Evolutionary conservation across 257 asterid genomes (phyloP).

Genomic region (Cinchona pubescens): DNA sequence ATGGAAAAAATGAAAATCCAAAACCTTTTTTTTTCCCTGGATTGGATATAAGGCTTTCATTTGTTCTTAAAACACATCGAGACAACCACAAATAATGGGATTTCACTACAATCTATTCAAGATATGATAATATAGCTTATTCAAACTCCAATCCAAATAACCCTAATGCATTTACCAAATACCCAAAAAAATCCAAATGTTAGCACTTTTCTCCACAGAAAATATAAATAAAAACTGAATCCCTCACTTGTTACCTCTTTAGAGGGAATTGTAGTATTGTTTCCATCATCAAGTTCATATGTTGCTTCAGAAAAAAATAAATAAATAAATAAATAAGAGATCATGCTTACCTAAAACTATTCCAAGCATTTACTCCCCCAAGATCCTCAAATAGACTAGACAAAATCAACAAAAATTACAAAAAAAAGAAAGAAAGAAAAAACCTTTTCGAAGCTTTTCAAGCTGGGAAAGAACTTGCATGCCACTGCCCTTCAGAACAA

Average conservation of each 20-base stretch:
- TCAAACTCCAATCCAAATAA: no score
- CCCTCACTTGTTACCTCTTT: slow-evolving; percentile 38
- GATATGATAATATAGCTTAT: no score
- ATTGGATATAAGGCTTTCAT: neutral
- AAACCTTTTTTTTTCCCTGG: neutral
- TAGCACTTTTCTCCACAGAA: neutral
- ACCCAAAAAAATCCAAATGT: neutral
- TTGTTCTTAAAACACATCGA: no score
- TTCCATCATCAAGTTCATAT: slow-evolving; percentile 25
- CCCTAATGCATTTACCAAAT: no score
- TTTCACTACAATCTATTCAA: no score
- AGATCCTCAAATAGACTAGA: neutral
- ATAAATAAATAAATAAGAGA: no score
- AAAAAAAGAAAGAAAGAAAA: slow-evolving; percentile 5
- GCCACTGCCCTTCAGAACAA: slow-evolving; percentile 36
- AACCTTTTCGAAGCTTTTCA: slow-evolving; percentile 52
- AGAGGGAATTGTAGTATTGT: slow-evolving; percentile 26
- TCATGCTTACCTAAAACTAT: neutral
- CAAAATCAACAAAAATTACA: neutral
- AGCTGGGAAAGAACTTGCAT: slow-evolving; percentile 56
- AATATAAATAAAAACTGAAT: neutral
- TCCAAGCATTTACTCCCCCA: neutral
- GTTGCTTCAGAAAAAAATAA: slow-evolving; percentile 43
- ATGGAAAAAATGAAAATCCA: neutral
- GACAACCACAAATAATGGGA: no score